A percentile compares a stretch with the other conserved stretches of the same genome.
These are phyloP conservation scores for Metschnikowia hibisci DNA, from an alignment of 805 yeast species.

Conservation along the genomic window DNA sequence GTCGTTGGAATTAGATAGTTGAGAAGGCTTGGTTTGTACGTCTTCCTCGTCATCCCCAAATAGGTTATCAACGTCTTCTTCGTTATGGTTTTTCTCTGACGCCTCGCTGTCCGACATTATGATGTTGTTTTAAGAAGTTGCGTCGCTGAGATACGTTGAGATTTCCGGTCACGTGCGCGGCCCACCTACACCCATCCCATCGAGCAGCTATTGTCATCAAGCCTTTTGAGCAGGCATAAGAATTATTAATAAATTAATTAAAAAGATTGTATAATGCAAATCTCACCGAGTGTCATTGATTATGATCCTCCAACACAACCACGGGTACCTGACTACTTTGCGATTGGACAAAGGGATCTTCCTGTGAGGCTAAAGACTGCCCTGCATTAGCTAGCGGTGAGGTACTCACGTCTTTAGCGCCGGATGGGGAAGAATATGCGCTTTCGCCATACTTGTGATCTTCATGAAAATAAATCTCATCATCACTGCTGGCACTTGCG, in stretches of 20 bases:
- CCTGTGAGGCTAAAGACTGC: neutral
- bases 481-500: slow-evolving; percentile 18
- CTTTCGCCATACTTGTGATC: neutral
- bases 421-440: neutral
- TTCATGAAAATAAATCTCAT: slow-evolving; percentile 9
- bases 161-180: slow-evolving; percentile 11
- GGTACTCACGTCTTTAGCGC: neutral
- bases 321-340: slow-evolving; percentile 6
- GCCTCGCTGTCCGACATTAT: slow-evolving; percentile 27
- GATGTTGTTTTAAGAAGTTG: neutral
- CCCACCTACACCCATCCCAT: neutral
- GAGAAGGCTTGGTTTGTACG: slow-evolving; percentile 10
- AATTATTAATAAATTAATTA: neutral
- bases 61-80: slow-evolving; percentile 32
- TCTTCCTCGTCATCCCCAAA: slow-evolving; percentile 31
- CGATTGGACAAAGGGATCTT: neutral
- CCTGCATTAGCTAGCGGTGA: neutral
- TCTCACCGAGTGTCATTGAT: neutral
- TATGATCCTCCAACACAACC: slow-evolving; percentile 7
- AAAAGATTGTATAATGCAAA: neutral
- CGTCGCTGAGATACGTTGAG: slow-evolving; percentile 1
- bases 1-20: slow-evolving; percentile 12
- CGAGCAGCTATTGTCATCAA: too few species aligned
- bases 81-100: slow-evolving; percentile 15
- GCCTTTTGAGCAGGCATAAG: too few species aligned